Conservation (phyloP, 2,329 filamentous ascomycete genomes). For the Colletotrichum sansevieriae region DNA sequence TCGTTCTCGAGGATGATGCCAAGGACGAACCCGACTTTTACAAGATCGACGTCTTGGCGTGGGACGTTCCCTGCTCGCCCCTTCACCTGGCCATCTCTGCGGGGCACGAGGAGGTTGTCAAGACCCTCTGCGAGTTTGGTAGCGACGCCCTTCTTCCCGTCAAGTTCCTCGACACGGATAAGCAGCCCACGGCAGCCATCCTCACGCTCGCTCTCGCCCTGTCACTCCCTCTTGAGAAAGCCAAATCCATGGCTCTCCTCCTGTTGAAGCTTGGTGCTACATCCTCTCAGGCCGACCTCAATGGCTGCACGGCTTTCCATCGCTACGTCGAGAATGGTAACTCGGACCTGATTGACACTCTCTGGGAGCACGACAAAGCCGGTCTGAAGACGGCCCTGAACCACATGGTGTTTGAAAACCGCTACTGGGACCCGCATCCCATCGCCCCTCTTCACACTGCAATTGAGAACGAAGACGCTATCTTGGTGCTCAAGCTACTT, state of each 20-base stretch:
- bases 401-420: constrained; percentile 64
- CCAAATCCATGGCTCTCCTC: constrained; percentile 72
- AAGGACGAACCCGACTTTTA: constrained; percentile 82
- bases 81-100: constrained; percentile 84
- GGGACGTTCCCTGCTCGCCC: constrained; percentile 81
- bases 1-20: constrained; percentile 61
- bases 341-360: constrained; percentile 59
- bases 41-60: constrained; percentile 82
- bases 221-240: constrained; percentile 71
- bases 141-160: constrained; percentile 82
- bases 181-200: constrained; percentile 69
- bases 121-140: constrained; percentile 79
- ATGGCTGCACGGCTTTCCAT: constrained; percentile 75
- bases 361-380: constrained; percentile 69
- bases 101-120: constrained; percentile 77
- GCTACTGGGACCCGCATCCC: constrained; percentile 51
- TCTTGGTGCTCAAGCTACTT: constrained; percentile 71
- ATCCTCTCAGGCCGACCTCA: constrained; percentile 77
- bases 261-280: constrained; percentile 80
- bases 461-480: constrained; percentile 64
- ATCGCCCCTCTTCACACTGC: constrained; percentile 70
- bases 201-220: constrained; percentile 78
- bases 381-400: constrained; percentile 75
- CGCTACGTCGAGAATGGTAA: constrained; percentile 69
- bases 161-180: constrained; percentile 69